phyloP scores from a whole-genome alignment of 441 rosid species.

The Metrosideros polymorpha region DNA sequence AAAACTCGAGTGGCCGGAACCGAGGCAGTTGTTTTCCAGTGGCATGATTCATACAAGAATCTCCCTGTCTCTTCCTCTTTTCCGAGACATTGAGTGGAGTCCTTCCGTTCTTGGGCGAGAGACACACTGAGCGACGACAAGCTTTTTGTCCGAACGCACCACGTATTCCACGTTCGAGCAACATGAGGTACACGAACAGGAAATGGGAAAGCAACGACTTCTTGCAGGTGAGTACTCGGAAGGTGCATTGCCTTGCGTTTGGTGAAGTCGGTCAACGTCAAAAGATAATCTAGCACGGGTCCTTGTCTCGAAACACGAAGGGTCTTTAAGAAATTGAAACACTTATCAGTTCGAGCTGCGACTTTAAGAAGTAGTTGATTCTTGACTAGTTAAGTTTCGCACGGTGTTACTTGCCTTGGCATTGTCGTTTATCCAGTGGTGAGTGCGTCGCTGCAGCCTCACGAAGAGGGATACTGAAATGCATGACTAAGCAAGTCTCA shows the following conservation, averaged over 20 bases:
- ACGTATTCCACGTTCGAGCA: not conserved
- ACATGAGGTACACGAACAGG: not conserved
- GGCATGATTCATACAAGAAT: not conserved
- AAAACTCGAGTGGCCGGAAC: not conserved
- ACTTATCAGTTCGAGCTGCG: not conserved
- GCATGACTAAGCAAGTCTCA: not conserved
- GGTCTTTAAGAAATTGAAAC: not conserved
- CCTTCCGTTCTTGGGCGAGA: not conserved
- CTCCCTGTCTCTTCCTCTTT: not conserved
- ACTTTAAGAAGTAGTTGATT: not conserved
- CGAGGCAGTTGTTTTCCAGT: not conserved
- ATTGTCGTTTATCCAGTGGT: not conserved
- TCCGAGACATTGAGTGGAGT: not conserved
- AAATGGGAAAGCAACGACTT: not conserved
- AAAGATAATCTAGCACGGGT: too few species aligned
- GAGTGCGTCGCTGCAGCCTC: fast-evolving
- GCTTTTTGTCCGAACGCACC: not conserved
- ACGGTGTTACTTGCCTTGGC: not conserved
- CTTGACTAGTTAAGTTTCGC: not conserved
- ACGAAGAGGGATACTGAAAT: not conserved
- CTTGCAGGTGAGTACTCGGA: not conserved
- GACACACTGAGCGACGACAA: not conserved
- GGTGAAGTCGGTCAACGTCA: not conserved
- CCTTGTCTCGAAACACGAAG: not conserved
- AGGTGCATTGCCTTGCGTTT: not conserved